These are phyloP conservation scores for Malassezia sp. DNA, from an alignment of 1,284 basidiomycete genomes.

Conservation along the genomic window DNA sequence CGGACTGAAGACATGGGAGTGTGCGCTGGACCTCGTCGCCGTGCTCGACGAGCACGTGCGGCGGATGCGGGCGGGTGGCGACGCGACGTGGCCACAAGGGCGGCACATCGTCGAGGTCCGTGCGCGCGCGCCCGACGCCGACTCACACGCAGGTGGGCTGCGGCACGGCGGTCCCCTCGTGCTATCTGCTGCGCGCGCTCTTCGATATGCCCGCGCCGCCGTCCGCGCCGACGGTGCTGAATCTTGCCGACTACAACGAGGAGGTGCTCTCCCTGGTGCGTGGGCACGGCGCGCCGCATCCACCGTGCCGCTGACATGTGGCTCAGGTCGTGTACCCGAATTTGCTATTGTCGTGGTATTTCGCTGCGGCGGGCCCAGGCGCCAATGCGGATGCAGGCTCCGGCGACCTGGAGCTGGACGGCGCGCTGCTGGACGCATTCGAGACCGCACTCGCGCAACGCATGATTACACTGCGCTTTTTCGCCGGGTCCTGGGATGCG, in stretches of 20 bases:
- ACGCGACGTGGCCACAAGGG: slow-evolving; percentile 7
- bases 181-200: slow-evolving; percentile 60
- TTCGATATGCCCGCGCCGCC: slow-evolving; percentile 47
- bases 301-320: too few relatives aligned
- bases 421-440: slow-evolving; percentile 60
- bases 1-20: slow-evolving; percentile 98
- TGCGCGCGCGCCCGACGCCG: background rate
- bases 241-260: slow-evolving; percentile 83
- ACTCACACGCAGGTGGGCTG: slow-evolving; percentile 65
- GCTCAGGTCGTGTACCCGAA: slow-evolving; percentile 66
- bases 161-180: slow-evolving; percentile 74
- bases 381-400: background rate
- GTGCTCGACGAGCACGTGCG: slow-evolving; percentile 20
- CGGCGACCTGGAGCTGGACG: slow-evolving; percentile 14
- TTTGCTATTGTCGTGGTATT: slow-evolving; percentile 60
- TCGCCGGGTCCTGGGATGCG: slow-evolving; percentile 64
- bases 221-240: slow-evolving; percentile 52
- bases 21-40: slow-evolving; percentile 66
- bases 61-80: background rate
- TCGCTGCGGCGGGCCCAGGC: slow-evolving; percentile 13
- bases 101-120: slow-evolving; percentile 22
- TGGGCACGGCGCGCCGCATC: too few relatives aligned
- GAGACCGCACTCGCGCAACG: slow-evolving; percentile 52
- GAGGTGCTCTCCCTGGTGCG: slow-evolving; percentile 64
- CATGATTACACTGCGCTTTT: slow-evolving; percentile 61